Conservation (phyloP, 306 rosid genomes). For the Herpetospermum pedunculosum region DNA sequence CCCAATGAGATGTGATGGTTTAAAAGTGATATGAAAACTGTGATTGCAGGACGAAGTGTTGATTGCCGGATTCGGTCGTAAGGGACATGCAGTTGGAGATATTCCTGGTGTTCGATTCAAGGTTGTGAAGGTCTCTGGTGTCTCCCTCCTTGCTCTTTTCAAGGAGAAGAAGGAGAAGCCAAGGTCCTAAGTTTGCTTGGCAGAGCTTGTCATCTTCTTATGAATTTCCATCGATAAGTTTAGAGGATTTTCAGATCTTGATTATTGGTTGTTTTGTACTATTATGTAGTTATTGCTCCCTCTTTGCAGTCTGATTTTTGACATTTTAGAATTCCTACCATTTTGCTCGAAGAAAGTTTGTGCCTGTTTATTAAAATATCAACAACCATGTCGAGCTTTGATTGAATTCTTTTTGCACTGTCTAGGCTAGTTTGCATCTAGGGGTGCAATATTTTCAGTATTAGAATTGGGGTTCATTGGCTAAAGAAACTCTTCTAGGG, state of each 20-base stretch:
- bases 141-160: conserved; percentile 28
- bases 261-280: neutral
- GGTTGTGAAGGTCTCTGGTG: conserved; percentile 41
- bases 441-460: neutral
- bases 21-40: neutral
- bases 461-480: neutral
- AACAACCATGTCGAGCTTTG: neutral
- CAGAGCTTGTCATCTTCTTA: conserved; percentile 41
- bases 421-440: neutral
- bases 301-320: neutral
- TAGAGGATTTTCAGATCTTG: neutral
- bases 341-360: neutral
- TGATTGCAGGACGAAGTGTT: conserved; percentile 63
- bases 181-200: conserved; percentile 53
- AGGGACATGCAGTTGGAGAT: conserved; percentile 66
- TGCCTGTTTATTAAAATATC: conserved; percentile 1
- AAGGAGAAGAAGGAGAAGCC: conserved; percentile 15
- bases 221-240: too few species aligned
- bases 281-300: neutral
- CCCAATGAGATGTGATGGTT: too few species aligned
- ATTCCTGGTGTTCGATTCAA: conserved; percentile 11
- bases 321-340: neutral
- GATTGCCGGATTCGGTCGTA: conserved; percentile 39
- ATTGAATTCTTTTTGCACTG: neutral
- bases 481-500: too few species aligned